Percentiles rank a stretch among this genome's conserved stretches.
phyloP scores from a whole-genome alignment of 495 filamentous ascomycete genomes.

The Cercophora scortea region DNA sequence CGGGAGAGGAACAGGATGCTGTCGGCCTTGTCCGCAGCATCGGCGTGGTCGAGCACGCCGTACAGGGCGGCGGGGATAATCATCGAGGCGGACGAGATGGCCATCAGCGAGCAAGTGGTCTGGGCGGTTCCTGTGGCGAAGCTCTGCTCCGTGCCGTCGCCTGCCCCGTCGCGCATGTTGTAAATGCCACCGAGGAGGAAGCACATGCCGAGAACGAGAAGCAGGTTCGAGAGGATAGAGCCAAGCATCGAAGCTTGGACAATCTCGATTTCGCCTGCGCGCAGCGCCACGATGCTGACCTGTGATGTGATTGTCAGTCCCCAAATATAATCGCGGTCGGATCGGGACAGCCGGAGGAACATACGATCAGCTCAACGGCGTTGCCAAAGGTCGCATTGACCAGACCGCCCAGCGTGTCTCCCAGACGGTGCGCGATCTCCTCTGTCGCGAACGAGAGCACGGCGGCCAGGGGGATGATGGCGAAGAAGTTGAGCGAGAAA shows the following conservation, averaged over 20 bases:
- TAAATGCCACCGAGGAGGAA: slow-evolving; percentile 81
- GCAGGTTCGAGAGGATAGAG: slow-evolving; percentile 90
- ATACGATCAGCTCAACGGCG: slow-evolving; percentile 94
- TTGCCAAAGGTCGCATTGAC: slow-evolving; percentile 97
- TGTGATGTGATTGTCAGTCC: slow-evolving; percentile 21
- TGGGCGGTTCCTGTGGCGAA: slow-evolving; percentile 88
- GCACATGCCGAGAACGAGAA: slow-evolving; percentile 93
- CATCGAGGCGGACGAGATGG: slow-evolving; percentile 79
- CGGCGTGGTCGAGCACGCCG: slow-evolving; percentile 31
- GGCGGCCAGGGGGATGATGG: slow-evolving; percentile 89
- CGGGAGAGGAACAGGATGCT: slow-evolving; percentile 81
- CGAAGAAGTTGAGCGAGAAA: slow-evolving; percentile 89
- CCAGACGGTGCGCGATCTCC: slow-evolving; percentile 75
- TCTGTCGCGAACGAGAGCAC: slow-evolving; percentile 94
- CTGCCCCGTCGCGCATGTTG: slow-evolving; percentile 37
- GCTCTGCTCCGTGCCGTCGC: slow-evolving; percentile 50
- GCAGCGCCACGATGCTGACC: slow-evolving; percentile 91
- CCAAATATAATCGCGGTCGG: too few relatives aligned
- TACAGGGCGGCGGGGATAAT: slow-evolving; percentile 81
- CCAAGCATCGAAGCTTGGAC: slow-evolving; percentile 98
- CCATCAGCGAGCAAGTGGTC: slow-evolving; percentile 94
- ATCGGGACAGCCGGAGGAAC: slow-evolving; percentile 16
- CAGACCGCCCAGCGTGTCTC: slow-evolving; percentile 84
- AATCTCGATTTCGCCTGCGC: slow-evolving; percentile 80
- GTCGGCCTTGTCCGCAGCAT: slow-evolving; percentile 35